A percentile compares a stretch with the other conserved stretches of the same genome.
These are phyloP conservation scores for Coniosporium tulheliwenetii DNA, from an alignment of 2,329 filamentous ascomycete species.

Conservation along the genomic window DNA sequence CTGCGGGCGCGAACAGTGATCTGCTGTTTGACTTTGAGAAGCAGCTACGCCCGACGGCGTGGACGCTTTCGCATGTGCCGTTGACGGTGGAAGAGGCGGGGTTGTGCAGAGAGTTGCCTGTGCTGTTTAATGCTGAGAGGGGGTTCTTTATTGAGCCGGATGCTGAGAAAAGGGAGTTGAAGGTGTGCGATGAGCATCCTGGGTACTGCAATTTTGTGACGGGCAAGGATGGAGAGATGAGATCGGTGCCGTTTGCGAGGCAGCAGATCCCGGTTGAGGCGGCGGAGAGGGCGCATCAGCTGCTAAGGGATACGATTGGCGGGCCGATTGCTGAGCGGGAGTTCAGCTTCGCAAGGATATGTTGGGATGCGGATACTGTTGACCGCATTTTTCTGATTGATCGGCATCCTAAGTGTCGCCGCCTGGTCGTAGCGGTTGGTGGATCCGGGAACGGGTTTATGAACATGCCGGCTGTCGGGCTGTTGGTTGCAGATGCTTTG, in stretches of 20 bases:
- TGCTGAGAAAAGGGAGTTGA: conserved; percentile 28
- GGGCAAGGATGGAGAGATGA: conserved; percentile 12
- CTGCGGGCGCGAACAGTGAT: conserved; percentile 33
- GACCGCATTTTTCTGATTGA: conserved; percentile 39
- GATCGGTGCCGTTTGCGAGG: conserved; percentile 25
- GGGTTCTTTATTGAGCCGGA: conserved; percentile 36
- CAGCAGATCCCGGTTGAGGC: conserved; percentile 32
- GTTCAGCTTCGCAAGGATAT: conserved; percentile 36
- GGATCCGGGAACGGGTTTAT: conserved; percentile 39
- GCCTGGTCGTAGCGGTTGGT: conserved; percentile 32
- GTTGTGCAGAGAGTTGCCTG: conserved; percentile 31
- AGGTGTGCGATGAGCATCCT: conserved; percentile 40
- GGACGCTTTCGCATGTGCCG: conserved; percentile 36
- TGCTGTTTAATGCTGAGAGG: conserved; percentile 32
- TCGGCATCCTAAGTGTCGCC: conserved; percentile 27
- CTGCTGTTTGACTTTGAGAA: conserved; percentile 33
- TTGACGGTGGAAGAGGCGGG: conserved; percentile 30
- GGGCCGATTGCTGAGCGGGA: conserved; percentile 30
- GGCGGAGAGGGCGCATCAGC: conserved; percentile 30
- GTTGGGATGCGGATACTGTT: conserved; percentile 41
- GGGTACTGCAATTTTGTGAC: conserved; percentile 35
- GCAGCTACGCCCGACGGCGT: conserved; percentile 38
- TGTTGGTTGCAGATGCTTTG: conserved; percentile 32
- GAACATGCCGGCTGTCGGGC: conserved; percentile 35
- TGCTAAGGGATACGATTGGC: conserved; percentile 36